Conservation (phyloP, 306 rosid genomes). For the Rosa rugosa region DNA sequence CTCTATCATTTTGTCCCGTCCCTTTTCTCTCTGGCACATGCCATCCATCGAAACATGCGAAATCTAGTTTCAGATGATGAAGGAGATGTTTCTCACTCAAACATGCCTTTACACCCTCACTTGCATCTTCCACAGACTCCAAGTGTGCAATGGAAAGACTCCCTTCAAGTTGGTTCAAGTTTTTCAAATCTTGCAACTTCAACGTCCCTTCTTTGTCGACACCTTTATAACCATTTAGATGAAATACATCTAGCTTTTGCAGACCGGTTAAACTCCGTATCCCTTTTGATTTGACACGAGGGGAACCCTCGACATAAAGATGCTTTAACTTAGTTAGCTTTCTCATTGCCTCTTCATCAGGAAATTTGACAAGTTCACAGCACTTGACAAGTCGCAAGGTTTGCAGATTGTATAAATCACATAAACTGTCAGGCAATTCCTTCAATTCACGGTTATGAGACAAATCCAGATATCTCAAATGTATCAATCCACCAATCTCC, state of each 20-base stretch:
- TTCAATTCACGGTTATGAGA: fast-evolving
- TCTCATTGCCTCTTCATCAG: neutral
- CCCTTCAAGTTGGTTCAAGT: neutral
- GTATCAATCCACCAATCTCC: neutral
- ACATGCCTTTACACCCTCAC: no score
- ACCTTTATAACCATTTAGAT: neutral
- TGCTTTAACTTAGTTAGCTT: neutral
- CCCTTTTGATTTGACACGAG: neutral
- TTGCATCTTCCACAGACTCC: no score
- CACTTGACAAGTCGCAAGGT: neutral
- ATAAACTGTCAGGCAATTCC: neutral
- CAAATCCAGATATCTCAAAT: neutral
- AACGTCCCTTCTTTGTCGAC: neutral
- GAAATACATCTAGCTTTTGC: neutral
- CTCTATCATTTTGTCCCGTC: no score
- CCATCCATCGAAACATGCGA: no score
- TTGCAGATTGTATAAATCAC: neutral
- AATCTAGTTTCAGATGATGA: no score
- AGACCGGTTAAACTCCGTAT: neutral
- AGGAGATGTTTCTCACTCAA: no score
- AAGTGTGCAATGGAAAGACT: no score
- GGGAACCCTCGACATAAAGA: fast-evolving
- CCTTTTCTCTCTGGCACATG: no score
- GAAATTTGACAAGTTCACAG: neutral
- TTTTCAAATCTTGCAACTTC: neutral